A percentile compares a stretch with the other conserved stretches of the same genome.
Evolutionary conservation across 1,139 yeast genomes (phyloP).

Genomic region (Hanseniaspora sp.): DNA sequence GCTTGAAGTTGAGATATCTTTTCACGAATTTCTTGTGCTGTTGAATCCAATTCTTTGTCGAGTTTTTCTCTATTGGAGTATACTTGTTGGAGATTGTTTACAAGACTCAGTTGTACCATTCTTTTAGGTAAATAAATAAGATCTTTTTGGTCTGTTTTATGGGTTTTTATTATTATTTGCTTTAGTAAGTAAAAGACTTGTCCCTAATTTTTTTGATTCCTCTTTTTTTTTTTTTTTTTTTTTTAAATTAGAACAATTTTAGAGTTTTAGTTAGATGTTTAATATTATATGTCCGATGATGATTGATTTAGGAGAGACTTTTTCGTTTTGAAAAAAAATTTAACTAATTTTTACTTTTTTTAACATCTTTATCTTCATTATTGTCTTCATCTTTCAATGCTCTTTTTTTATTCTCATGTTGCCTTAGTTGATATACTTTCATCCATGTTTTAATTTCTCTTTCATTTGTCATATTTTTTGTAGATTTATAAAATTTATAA

Average conservation of each 20-base stretch:
- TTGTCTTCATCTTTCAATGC: background rate
- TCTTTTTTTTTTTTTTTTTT: too few relatives aligned
- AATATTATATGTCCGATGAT: too few relatives aligned
- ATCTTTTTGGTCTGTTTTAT: background rate
- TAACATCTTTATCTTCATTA: background rate
- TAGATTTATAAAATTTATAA: constrained; percentile 4
- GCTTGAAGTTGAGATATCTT: background rate
- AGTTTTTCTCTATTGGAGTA: background rate
- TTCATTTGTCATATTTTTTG: constrained; percentile 1
- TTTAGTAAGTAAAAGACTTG: too few relatives aligned
- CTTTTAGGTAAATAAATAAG: background rate
- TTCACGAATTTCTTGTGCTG: background rate
- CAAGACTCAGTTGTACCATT: background rate
- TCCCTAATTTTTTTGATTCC: too few relatives aligned
- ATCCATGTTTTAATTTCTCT: constrained; percentile 1
- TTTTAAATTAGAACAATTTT: too few relatives aligned
- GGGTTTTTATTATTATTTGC: too few relatives aligned
- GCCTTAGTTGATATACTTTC: constrained; percentile 1
- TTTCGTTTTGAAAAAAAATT: background rate
- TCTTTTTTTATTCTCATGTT: background rate
- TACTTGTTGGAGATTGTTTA: background rate
- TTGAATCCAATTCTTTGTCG: background rate
- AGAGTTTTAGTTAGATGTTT: too few relatives aligned
- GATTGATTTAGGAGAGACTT: too few relatives aligned
- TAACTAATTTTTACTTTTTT: background rate